Evolutionary conservation across 208 protist genomes (phyloP).

Genomic region (Lotmaria passim): DNA sequence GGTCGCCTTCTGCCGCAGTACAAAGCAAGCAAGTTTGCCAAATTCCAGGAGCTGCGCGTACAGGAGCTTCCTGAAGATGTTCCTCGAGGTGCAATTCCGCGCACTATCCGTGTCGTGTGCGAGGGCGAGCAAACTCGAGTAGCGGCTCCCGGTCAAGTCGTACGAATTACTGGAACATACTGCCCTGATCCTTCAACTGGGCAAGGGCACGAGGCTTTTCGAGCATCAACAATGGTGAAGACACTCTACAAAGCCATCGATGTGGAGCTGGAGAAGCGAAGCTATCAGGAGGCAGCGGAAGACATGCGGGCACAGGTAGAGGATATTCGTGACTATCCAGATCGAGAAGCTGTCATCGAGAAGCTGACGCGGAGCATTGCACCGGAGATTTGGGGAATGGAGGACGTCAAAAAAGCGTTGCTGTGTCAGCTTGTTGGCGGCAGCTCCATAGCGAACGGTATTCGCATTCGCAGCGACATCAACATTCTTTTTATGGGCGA

Average conservation of each 20-base stretch:
- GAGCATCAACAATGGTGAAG: constrained; percentile 87
- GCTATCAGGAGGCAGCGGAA: constrained; percentile 81
- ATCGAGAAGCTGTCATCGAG: constrained; percentile 93
- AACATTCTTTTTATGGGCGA: constrained; percentile 99
- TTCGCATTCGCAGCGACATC: constrained; percentile 96
- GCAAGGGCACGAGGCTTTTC: constrained; percentile 82
- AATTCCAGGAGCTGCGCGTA: constrained; percentile 88
- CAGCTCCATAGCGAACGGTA: constrained; percentile 96
- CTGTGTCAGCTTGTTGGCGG: constrained; percentile 98
- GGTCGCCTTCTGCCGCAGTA: constrained; percentile 85
- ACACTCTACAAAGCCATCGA: constrained; percentile 79
- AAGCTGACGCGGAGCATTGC: constrained; percentile 96
- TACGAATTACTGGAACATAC: constrained; percentile 84
- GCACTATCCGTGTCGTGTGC: constrained; percentile 85
- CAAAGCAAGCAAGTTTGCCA: constrained; percentile 87
- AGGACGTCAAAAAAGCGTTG: constrained; percentile 98
- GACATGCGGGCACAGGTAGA: constrained; percentile 73
- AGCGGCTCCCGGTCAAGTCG: constrained; percentile 80
- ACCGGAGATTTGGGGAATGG: constrained; percentile 98
- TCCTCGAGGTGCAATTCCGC: constrained; percentile 85
- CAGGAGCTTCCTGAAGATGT: constrained; percentile 91
- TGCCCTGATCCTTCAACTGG: constrained; percentile 85
- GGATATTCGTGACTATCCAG: constrained; percentile 74
- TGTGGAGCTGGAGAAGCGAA: constrained; percentile 85
- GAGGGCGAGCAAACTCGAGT: constrained; percentile 86